Base-by-base conservation (phyloP, 2,329 filamentous ascomycete genomes). In the Fusarium nematophilum region DNA sequence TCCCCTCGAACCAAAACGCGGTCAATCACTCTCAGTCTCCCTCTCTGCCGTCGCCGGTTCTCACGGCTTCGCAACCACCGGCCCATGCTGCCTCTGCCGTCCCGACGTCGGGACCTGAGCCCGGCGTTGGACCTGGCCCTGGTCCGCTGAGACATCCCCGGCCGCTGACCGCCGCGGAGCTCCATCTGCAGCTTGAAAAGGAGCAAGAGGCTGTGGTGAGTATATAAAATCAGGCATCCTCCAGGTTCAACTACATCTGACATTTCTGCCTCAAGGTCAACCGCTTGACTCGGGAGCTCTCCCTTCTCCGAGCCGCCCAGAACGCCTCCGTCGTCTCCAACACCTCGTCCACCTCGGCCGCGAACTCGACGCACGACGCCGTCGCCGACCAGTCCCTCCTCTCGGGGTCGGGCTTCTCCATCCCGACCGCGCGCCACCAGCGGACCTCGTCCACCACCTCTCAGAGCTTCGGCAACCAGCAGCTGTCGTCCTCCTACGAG, bases 141-240 rank as follows among this genome's bases (percentile, higher is more conserved):
- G 91, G 90, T 0, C 93, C 94, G 4, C 78, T 96, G 68, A 86
- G 94, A 60, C 93, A 97, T 73, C 93, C 94, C 6, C 86, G 92
- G 29, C 93, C 93, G 4, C 79, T 97, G 73, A 97, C 94, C 0
- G 89, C 92, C 2, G 90, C 92, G 4, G 94, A 98, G 74, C 82
- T 98, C 58, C 93, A 97, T 75, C 82, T 91, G 56, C 87, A 97
- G 78, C 82, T 97, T 21, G 94, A 98, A 76, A 95, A 96, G 75
- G 94, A 98, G 73, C 93, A 98, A 69, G 94, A 98, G 76, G 91
- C 93, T 29, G 90, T 97, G 69, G 93, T 95, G 82, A 62, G 87
- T 43, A n/a, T 29, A 8, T 13, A 5, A 2, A 9, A 25, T 15
- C 9, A 17, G 14, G 7, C 5, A 6, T 21, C 21, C 21, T 21